phyloP scores from a whole-genome alignment of 371 early-diverging fungal species.

The Syncephalastrum contaminatum region DNA sequence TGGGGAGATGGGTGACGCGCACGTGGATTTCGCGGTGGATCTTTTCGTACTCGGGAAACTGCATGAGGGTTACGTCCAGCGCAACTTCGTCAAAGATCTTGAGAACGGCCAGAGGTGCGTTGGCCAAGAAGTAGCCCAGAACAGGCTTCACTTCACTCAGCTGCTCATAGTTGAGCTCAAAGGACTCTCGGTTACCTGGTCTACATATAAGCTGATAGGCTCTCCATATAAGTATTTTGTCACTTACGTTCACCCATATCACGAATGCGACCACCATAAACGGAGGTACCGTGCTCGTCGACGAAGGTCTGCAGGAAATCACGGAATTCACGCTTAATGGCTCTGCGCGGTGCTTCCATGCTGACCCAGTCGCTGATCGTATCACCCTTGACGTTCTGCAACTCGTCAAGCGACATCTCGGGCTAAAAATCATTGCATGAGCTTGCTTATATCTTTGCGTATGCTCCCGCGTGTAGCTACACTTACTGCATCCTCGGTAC shows the following conservation, averaged over 20 bases:
- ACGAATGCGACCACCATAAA: conserved; percentile 91
- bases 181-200: conserved; percentile 79
- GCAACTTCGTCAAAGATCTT: conserved; percentile 95
- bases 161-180: conserved; percentile 89
- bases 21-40: conserved; percentile 94
- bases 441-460: too few species aligned
- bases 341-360: conserved; percentile 75
- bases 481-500: conserved; percentile 55
- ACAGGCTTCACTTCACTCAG: conserved; percentile 73
- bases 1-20: conserved; percentile 92
- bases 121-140: conserved; percentile 87
- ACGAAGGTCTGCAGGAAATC: conserved; percentile 85
- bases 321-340: conserved; percentile 84
- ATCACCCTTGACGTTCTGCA: conserved; percentile 48
- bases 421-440: conserved; percentile 21
- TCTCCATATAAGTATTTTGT: not conserved
- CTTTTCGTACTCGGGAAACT: conserved; percentile 92
- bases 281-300: conserved; percentile 83
- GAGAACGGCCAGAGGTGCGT: conserved; percentile 85
- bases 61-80: conserved; percentile 81
- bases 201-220: not conserved
- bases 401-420: conserved; percentile 53
- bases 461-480: not conserved
- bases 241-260: conserved; percentile 81
- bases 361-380: conserved; percentile 83